Percentiles rank a stretch among this genome's conserved stretches.
Evolutionary conservation across 192 early-diverging fungal genomes (phyloP).

Genomic region (Spinellus fusiger): DNA sequence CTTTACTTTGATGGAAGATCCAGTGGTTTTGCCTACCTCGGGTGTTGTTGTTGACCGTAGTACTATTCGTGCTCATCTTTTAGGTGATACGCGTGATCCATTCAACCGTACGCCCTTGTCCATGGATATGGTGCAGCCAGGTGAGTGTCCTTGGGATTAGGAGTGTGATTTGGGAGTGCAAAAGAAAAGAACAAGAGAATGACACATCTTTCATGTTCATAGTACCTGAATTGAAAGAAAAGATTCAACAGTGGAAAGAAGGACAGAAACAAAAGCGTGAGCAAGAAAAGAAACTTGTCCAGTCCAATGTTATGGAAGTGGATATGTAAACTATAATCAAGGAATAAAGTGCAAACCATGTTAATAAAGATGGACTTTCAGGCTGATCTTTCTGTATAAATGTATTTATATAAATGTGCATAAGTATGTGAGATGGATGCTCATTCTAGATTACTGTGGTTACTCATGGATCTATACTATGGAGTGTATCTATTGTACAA

Average conservation of each 20-base stretch:
- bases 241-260: constrained; percentile 21
- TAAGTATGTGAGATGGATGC: too few relatives aligned
- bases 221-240: constrained; percentile 19
- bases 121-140: constrained; percentile 81
- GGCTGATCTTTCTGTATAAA: too few relatives aligned
- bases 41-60: constrained; percentile 76
- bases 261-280: constrained; percentile 18
- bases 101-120: constrained; percentile 87
- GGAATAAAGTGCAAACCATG: too few relatives aligned
- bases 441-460: too few relatives aligned
- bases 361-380: too few relatives aligned
- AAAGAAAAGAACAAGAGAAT: background rate
- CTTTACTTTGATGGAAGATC: constrained; percentile 87
- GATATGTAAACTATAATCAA: too few relatives aligned
- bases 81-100: constrained; percentile 87
- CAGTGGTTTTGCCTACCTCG: constrained; percentile 85
- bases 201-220: background rate
- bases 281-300: background rate
- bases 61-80: constrained; percentile 81
- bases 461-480: too few relatives aligned
- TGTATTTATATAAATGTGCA: too few relatives aligned
- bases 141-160: constrained; percentile 33
- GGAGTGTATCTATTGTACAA: too few relatives aligned
- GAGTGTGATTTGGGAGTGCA: background rate
- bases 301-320: too few relatives aligned